Base-by-base conservation (phyloP, 371 early-diverging fungal species). In the Dinochytrium kinnereticum region DNA sequence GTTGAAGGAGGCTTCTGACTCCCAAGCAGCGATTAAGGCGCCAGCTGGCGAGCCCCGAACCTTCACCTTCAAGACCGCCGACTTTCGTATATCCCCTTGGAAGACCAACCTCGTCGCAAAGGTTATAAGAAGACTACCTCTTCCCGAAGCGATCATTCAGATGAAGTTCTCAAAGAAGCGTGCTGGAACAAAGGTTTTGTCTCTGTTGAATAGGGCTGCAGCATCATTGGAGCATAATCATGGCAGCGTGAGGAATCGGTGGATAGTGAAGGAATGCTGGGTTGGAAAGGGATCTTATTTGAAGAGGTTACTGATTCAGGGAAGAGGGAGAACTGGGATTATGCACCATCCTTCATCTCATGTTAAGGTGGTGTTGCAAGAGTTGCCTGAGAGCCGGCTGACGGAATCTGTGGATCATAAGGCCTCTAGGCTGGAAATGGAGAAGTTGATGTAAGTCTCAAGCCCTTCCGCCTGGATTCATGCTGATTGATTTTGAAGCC, bases 91-190 rank as follows among this genome's bases (percentile, higher is more conserved):
- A 24, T 81, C 82, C n/a, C 92, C 94, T 37, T 90, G 89, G 51
- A 96, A 97, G 76, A 87, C 95, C 7, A 91, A 91, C 59, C 89
- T 94, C 76, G 85, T 98, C 40, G 95, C 95, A 17, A 91, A 93
- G 75, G 92, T 95, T 76, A 90, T 95, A 57, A 88, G 90, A 7
- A 91, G 92, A 17, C 82, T 94, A 70, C 78, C 91, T 31, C 80
- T 98, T 13, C 84, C 86, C 30, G 91, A 94, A 73, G 98, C 97
- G 13, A 91, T 94, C 70, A 78, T 84, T 36, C 96, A 98, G 82
- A 92, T 97, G 95, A 84, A 90, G 78, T 92, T 94, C 73, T 91
- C 92, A 34, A 85, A 87, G 40, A 96, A 96, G 76, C 87, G 90
- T 37, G 86, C 94, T 13, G 90, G 92, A n/a, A 84, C 83, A 61